phyloP scores from a whole-genome alignment of 306 rosid species.

The Quercus alba region DNA sequence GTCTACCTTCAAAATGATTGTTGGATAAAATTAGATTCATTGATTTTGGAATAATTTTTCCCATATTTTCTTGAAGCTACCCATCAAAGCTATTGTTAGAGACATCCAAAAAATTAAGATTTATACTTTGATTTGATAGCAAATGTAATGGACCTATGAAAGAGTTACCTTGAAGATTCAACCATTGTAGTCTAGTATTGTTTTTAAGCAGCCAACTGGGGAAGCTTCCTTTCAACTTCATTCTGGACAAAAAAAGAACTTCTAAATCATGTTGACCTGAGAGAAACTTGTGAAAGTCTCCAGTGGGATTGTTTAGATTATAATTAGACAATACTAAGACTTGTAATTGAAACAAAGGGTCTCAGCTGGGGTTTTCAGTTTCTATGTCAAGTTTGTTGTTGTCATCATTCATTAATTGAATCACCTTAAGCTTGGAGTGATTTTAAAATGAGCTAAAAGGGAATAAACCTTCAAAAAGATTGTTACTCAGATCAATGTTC shows the following conservation, averaged over 20 bases:
- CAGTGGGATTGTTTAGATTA: background rate
- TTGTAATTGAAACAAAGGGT: constrained; percentile 26
- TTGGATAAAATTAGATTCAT: background rate
- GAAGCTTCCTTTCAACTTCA: background rate
- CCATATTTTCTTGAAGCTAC: background rate
- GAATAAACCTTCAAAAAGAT: constrained; percentile 20
- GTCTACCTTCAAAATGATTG: constrained; percentile 14
- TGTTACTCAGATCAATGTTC: background rate
- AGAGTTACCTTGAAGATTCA: background rate
- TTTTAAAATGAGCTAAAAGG: constrained; percentile 19
- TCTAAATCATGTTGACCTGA: no score
- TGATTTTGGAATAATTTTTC: background rate
- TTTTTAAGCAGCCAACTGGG: constrained; percentile 25
- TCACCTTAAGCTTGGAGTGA: constrained; percentile 10
- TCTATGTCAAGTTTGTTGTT: background rate
- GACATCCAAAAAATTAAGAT: background rate
- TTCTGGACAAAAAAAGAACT: no score
- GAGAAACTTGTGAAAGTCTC: no score
- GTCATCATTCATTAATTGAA: background rate
- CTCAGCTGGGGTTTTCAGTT: constrained; percentile 3
- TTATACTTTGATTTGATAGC: background rate
- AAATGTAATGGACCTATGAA: constrained; percentile 5
- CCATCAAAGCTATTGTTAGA: constrained; percentile 24
- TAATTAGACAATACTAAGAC: background rate
- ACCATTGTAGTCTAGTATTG: constrained; percentile 9